Evolutionary conservation across 75 land plant species (phyloP).

Genomic region (Picea glauca): DNA sequence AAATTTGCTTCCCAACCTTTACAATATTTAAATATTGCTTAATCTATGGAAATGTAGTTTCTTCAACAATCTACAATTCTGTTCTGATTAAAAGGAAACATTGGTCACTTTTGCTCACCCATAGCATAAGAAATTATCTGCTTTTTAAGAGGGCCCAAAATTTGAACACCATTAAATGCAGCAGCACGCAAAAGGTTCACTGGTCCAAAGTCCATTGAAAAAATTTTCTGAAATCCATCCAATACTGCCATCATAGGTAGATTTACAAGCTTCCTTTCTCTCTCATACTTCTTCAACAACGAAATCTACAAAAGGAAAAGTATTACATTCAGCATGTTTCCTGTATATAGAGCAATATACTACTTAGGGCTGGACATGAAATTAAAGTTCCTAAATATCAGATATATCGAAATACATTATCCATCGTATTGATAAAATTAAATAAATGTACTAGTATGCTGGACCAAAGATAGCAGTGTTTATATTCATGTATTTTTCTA

Average conservation of each 20-base stretch:
- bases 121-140: slow-evolving; percentile 85
- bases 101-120: slow-evolving; percentile 40
- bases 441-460: too few species aligned
- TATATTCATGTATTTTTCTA: too few species aligned
- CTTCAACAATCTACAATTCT: too few species aligned
- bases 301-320: slow-evolving; percentile 41
- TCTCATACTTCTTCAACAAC: slow-evolving; percentile 76
- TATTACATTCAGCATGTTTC: slow-evolving; percentile 3
- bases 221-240: slow-evolving; percentile 93
- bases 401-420: too few species aligned
- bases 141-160: slow-evolving; percentile 77
- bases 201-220: slow-evolving; percentile 83
- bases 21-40: too few species aligned
- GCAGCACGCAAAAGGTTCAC: slow-evolving; percentile 81
- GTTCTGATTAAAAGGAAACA: too few species aligned
- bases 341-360: not conserved
- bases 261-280: slow-evolving; percentile 70
- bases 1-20: too few species aligned
- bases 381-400: too few species aligned
- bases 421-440: too few species aligned
- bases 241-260: slow-evolving; percentile 87
- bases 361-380: not conserved
- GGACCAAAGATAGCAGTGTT: too few species aligned
- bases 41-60: too few species aligned
- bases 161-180: slow-evolving; percentile 83